Evolutionary conservation across 257 asterid genomes (phyloP), one percentile per base, ranked within the genome.

Genomic region (Striga asiatica): DNA sequence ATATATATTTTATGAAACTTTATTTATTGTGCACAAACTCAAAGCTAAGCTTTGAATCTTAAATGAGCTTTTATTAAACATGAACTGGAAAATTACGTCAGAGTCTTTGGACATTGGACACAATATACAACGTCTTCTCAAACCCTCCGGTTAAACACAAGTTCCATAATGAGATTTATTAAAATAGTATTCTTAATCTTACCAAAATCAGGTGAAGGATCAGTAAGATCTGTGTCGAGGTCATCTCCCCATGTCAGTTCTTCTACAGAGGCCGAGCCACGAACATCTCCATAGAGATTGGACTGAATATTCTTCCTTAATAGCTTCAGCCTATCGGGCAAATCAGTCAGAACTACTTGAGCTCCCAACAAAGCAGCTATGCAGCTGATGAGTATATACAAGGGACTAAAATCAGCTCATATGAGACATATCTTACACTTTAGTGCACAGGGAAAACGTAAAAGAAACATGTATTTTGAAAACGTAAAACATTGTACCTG

Each of bases 161-260:
- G n/a, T n/a, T n/a, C n/a, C n/a, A n/a, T n/a, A n/a, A n/a, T n/a
- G n/a, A n/a, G n/a, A n/a, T n/a, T n/a, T n/a, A n/a, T n/a, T n/a
- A 29, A 41, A 53, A 64, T 8, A 2, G 53, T 25, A 10, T 5
- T 14, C 45, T 43, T 25, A 10, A 3, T 14, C 45, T 43, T 73
- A 87, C 96, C 95, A 66, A 81, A 85, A 71, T 89, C 96, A 56
- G 96, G 96, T 16, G 38, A 58, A 17, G 91, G 94, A 57, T 78
- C 54, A 4, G 64, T 66, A 17, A 89, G 58, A 39, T 71, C 78
- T 46, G 53, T 66, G 64, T 67, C 80, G 18, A 83, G 77, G 69
- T 73, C 31, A 75, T 81, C 85, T 51, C 96, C 97, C 96, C 97
- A 89, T 1, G 82, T 79, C 45, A 89, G 89, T 70, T 85, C 93